These are phyloP conservation scores for Conoideocrella luteorostrata DNA, from an alignment of 2,329 filamentous ascomycete species.

Conservation along the genomic window DNA sequence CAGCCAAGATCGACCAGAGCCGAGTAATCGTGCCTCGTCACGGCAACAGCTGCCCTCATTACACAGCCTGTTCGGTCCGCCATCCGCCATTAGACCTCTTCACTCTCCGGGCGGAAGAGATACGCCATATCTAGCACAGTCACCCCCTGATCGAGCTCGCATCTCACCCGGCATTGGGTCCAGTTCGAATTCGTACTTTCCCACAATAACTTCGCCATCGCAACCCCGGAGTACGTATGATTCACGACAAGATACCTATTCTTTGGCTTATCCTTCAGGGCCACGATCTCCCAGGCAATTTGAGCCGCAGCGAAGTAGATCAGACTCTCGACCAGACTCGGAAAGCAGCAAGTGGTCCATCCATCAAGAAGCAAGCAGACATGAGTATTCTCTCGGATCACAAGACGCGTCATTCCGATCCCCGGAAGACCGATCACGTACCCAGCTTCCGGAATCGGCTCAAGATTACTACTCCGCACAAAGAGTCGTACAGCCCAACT, in stretches of 20 bases:
- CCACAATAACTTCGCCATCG: conserved; percentile 29
- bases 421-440: conserved; percentile 27
- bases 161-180: conserved; percentile 31
- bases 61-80: conserved; percentile 50
- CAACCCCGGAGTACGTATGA: conserved; percentile 43
- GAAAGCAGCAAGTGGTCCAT: conserved; percentile 31
- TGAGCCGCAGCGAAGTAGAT: conserved; percentile 29
- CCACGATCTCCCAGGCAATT: conserved; percentile 39
- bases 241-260: conserved; percentile 35
- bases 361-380: conserved; percentile 32
- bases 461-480: conserved; percentile 21
- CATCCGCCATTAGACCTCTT: conserved; percentile 35
- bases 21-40: conserved; percentile 19
- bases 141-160: conserved; percentile 41
- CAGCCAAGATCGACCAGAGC: conserved; percentile 29
- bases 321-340: conserved; percentile 29
- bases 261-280: conserved; percentile 28
- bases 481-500: conserved; percentile 15
- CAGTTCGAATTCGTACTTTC: conserved; percentile 42
- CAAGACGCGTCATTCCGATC: conserved; percentile 30
- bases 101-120: conserved; percentile 43
- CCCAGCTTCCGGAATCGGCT: conserved; percentile 32
- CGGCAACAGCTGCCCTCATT: conserved; percentile 49
- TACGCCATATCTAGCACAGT: conserved; percentile 34
- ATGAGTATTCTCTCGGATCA: conserved; percentile 41